phyloP scores from a whole-genome alignment of 2,329 filamentous ascomycete genomes.

The Septoria linicola region DNA sequence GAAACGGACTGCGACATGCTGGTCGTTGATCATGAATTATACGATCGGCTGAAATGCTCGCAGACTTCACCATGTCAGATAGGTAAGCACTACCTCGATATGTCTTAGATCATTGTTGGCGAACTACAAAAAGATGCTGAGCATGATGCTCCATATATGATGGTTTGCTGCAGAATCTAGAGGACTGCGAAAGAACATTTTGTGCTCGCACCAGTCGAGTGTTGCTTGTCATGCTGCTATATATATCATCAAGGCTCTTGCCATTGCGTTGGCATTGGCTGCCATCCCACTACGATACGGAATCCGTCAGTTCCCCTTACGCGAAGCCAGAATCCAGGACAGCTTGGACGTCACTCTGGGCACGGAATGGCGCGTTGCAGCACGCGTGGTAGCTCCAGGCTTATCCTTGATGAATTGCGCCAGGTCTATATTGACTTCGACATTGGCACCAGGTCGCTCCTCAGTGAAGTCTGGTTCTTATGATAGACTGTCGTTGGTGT shows the following conservation, averaged over 20 bases:
- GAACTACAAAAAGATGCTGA: too few species aligned
- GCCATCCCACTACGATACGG: slow-evolving; percentile 56
- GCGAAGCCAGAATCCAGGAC: slow-evolving; percentile 20
- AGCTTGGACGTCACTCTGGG: slow-evolving; percentile 26
- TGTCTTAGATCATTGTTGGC: too few species aligned
- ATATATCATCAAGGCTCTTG: not conserved
- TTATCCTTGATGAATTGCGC: slow-evolving; percentile 46
- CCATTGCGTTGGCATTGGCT: slow-evolving; percentile 53
- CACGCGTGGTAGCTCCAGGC: slow-evolving; percentile 59
- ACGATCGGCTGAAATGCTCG: not conserved
- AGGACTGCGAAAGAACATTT: too few species aligned
- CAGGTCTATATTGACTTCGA: slow-evolving; percentile 46
- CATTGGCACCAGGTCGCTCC: slow-evolving; percentile 44
- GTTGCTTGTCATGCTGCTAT: too few species aligned
- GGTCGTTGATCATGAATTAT: not conserved
- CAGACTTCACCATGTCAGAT: too few species aligned
- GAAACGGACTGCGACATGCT: not conserved
- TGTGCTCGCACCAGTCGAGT: too few species aligned
- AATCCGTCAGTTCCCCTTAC: slow-evolving; percentile 20
- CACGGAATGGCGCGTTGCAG: slow-evolving; percentile 56
- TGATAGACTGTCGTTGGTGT: slow-evolving; percentile 16
- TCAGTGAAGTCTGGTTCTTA: slow-evolving; percentile 32
- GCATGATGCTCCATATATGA: too few species aligned
- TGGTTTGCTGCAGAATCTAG: too few species aligned
- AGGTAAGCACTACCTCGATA: not conserved